These are phyloP conservation scores for Schizochytrium sp. DNA, from an alignment of 108 stramenopile genomes.

Conservation along the genomic window DNA sequence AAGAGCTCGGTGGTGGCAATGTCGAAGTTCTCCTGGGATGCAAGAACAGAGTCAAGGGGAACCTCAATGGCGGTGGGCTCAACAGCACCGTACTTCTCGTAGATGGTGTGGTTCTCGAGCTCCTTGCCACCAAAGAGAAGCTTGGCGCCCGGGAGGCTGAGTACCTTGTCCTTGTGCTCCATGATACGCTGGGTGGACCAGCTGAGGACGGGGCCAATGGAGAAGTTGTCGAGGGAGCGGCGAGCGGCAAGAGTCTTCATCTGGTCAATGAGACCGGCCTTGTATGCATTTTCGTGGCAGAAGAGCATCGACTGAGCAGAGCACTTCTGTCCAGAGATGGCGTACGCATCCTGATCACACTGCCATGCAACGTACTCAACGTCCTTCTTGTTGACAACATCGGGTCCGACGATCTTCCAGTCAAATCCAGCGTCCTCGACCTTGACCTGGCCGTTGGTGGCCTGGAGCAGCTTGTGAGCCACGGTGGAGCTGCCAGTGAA, in stretches of 20 bases:
- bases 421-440: conserved; percentile 98
- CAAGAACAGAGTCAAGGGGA: conserved; percentile 90
- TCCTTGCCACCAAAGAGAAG: conserved; percentile 91
- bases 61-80: conserved; percentile 97
- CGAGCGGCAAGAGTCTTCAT: conserved; percentile 82
- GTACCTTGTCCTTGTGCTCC: conserved; percentile 82
- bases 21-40: conserved; percentile 82
- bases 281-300: conserved; percentile 91
- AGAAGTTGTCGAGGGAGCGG: conserved; percentile 86
- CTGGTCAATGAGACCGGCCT: conserved; percentile 85
- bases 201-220: conserved; percentile 93
- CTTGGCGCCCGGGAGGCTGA: conserved; percentile 85
- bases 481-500: conserved; percentile 94
- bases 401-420: conserved; percentile 96
- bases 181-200: conserved; percentile 87
- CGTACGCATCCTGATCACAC: conserved; percentile 98
- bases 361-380: conserved; percentile 96
- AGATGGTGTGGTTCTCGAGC: conserved; percentile 86
- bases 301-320: conserved; percentile 96
- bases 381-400: conserved; percentile 77
- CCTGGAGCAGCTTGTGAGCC: conserved; percentile 82
- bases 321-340: conserved; percentile 95
- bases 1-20: conserved; percentile 90
- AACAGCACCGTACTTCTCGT: conserved; percentile 90
- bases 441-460: conserved; percentile 90